A percentile compares a stretch with the other conserved stretches of the same genome.
phyloP scores from a whole-genome alignment of 2,329 filamentous ascomycete genomes.

The Chalara sp. region DNA sequence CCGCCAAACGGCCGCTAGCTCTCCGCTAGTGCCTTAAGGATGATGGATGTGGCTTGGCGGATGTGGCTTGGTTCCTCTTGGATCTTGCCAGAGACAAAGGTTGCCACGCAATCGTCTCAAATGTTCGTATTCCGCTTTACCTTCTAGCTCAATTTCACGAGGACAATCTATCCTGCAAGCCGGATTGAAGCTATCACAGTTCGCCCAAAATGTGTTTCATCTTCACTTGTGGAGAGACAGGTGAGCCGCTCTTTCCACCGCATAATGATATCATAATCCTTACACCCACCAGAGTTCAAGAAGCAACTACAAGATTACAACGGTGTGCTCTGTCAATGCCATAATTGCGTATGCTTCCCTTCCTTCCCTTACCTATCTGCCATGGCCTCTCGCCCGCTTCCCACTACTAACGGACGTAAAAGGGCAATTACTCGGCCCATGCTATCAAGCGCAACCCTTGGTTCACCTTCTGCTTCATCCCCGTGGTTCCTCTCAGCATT shows the following conservation, averaged over 20 bases:
- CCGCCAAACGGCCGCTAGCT: no score
- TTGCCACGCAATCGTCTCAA: no score
- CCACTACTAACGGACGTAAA: not conserved
- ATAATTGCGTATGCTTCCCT: slow-evolving; percentile 45
- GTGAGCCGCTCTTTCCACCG: slow-evolving; percentile 10
- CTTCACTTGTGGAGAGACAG: slow-evolving; percentile 26
- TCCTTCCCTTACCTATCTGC: not conserved
- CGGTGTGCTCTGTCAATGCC: slow-evolving; percentile 53
- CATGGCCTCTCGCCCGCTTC: not conserved
- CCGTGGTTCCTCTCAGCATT: slow-evolving; percentile 64
- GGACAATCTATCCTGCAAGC: no score
- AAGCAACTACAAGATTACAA: slow-evolving; percentile 46
- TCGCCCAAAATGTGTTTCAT: slow-evolving; percentile 9
- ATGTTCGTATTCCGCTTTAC: no score
- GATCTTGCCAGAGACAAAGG: no score
- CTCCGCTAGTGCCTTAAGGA: no score
- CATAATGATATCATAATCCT: not conserved
- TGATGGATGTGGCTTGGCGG: no score
- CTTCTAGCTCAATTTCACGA: no score
- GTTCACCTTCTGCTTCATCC: slow-evolving; percentile 77
- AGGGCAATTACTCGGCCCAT: slow-evolving; percentile 52
- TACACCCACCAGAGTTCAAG: slow-evolving; percentile 23
- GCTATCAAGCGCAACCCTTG: slow-evolving; percentile 61
- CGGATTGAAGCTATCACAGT: no score
- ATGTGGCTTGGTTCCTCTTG: no score